phyloP scores from a whole-genome alignment of 495 filamentous ascomycete species.

The Penicillium salamii region DNA sequence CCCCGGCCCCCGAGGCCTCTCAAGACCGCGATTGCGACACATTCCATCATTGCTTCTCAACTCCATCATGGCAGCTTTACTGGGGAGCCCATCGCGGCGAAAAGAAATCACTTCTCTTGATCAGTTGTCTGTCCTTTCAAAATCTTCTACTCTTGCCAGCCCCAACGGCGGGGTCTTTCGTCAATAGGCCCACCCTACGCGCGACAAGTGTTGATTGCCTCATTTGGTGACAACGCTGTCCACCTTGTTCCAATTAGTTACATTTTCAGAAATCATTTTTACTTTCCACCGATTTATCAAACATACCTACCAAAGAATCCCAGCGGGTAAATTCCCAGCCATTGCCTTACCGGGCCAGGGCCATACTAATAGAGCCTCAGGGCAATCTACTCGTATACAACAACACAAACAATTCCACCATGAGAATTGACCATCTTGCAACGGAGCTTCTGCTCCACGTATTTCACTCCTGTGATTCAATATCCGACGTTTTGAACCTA shows the following conservation, averaged over 20 bases:
- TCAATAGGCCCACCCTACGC: slow-evolving; percentile 36
- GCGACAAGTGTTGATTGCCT: slow-evolving; percentile 26
- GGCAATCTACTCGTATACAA: slow-evolving; percentile 6
- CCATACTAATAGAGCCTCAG: not conserved
- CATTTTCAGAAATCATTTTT: not conserved
- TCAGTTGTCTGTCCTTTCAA: slow-evolving; percentile 19
- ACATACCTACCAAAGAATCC: not conserved
- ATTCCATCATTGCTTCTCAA: not conserved
- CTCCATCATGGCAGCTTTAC: slow-evolving; percentile 28
- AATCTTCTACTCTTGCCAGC: slow-evolving; percentile 52
- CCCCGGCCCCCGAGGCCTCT: too few species aligned
- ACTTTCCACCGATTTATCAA: not conserved
- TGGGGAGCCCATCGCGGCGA: slow-evolving; percentile 30
- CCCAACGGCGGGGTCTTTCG: slow-evolving; percentile 70
- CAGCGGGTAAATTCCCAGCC: slow-evolving; percentile 8
- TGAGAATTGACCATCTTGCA: slow-evolving; percentile 51
- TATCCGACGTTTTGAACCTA: slow-evolving; percentile 54
- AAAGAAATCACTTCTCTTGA: slow-evolving; percentile 16
- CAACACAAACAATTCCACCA: slow-evolving; percentile 24
- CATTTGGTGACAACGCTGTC: slow-evolving; percentile 34
- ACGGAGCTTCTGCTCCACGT: slow-evolving; percentile 63
- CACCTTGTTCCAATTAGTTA: not conserved
- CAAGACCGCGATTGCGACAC: not conserved
- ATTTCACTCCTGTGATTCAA: slow-evolving; percentile 51
- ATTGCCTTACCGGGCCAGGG: not conserved